phyloP scores from a whole-genome alignment of 164 flowering plant genomes.

The Magnolia kwangsiensis region DNA sequence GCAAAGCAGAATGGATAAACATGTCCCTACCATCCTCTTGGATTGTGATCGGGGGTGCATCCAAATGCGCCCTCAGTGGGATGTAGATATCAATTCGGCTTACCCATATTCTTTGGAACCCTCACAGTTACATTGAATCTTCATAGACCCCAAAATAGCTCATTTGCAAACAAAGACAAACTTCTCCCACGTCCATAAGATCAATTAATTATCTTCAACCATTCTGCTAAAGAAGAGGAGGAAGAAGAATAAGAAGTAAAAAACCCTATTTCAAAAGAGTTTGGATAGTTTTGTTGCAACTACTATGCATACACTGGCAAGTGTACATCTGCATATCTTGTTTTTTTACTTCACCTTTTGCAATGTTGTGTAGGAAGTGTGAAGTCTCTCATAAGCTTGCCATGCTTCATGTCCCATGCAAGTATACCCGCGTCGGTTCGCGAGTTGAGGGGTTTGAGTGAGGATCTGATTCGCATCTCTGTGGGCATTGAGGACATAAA shows the following conservation, averaged over 20 bases:
- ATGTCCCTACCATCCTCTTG: no score
- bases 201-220: no score
- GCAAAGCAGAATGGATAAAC: no score
- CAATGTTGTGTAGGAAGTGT: slow-evolving; percentile 64
- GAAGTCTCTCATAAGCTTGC: slow-evolving; percentile 96
- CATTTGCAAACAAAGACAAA: not conserved
- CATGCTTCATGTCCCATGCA: slow-evolving; percentile 99
- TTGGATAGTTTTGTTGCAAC: not conserved
- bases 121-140: no score
- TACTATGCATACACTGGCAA: not conserved
- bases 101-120: no score
- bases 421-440: slow-evolving; percentile 85
- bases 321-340: not conserved
- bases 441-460: slow-evolving; percentile 84
- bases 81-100: no score
- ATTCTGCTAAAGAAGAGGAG: no score
- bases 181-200: not conserved
- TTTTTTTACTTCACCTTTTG: not conserved
- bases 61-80: no score
- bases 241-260: no score
- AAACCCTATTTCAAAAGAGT: no score
- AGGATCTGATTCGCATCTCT: slow-evolving; percentile 92
- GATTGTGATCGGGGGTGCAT: no score
- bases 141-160: not conserved
- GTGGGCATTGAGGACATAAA: slow-evolving; percentile 93